phyloP scores from a whole-genome alignment of 176 grass and related monocot species.

The Chloris gayana region DNA sequence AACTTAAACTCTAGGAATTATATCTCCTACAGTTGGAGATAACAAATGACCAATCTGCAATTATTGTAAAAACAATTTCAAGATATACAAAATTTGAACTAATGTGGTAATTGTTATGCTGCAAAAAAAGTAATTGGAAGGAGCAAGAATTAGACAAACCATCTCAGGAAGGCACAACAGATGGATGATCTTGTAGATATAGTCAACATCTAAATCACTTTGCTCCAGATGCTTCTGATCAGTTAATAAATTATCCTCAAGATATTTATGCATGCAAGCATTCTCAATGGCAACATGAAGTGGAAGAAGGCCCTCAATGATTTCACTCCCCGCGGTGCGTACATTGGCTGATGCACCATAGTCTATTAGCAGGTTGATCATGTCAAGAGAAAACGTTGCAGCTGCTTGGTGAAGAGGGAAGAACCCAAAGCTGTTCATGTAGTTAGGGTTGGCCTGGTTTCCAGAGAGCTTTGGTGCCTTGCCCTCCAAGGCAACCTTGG shows the following conservation, averaged over 20 bases:
- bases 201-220: neutral
- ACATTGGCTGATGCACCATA: conserved; percentile 9
- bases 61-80: too few relatives aligned
- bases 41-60: neutral
- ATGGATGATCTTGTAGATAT: conserved; percentile 8
- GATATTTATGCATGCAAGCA: neutral
- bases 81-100: too few relatives aligned
- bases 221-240: neutral
- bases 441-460: neutral
- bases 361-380: neutral
- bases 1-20: neutral
- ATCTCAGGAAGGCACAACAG: neutral
- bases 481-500: conserved; percentile 5
- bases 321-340: neutral
- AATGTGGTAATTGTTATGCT: neutral
- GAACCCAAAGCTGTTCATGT: too few relatives aligned
- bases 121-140: neutral
- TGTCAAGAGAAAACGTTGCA: neutral
- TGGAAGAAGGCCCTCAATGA: neutral
- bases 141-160: neutral
- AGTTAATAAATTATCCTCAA: conserved; percentile 1
- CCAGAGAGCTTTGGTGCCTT: neutral
- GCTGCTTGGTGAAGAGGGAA: too few relatives aligned
- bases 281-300: neutral
- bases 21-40: neutral